Evolutionary conservation across 805 yeast genomes (phyloP).

Genomic region (Yarrowia sp.): DNA sequence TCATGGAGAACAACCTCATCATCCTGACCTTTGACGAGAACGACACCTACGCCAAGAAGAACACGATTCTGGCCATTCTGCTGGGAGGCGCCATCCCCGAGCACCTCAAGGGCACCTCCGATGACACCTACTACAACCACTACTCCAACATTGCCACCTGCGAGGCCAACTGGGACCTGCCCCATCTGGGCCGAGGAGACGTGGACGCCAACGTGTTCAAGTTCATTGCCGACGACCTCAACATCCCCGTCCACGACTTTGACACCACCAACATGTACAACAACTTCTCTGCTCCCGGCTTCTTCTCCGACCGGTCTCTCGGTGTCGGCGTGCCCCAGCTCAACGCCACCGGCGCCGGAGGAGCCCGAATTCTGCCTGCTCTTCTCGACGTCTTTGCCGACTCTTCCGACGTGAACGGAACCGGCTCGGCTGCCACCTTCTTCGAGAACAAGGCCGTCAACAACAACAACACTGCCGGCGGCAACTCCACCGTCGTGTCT

Average conservation of each 20-base stretch:
- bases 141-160: conserved; percentile 59
- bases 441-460: conserved; percentile 2
- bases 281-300: conserved; percentile 28
- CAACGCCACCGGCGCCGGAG: conserved; percentile 27
- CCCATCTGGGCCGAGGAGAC: conserved; percentile 60
- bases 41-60: conserved; percentile 54
- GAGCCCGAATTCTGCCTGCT: conserved; percentile 28
- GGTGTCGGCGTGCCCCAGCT: conserved; percentile 19
- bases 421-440: conserved; percentile 24
- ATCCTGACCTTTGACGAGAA: conserved; percentile 61
- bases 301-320: conserved; percentile 19
- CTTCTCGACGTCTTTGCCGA: conserved; percentile 16
- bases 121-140: conserved; percentile 59
- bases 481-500: conserved; percentile 3
- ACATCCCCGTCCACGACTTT: conserved; percentile 21
- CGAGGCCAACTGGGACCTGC: conserved; percentile 60
- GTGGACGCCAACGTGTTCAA: conserved; percentile 59
- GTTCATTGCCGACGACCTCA: conserved; percentile 52
- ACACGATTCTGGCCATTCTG: conserved; percentile 56
- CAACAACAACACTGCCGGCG: background rate
- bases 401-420: conserved; percentile 4
- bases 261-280: conserved; percentile 35
- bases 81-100: conserved; percentile 59
- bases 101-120: conserved; percentile 54
- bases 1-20: conserved; percentile 56